phyloP scores from a whole-genome alignment of 129 eudicot genomes.

The Ambrosia artemisiifolia region DNA sequence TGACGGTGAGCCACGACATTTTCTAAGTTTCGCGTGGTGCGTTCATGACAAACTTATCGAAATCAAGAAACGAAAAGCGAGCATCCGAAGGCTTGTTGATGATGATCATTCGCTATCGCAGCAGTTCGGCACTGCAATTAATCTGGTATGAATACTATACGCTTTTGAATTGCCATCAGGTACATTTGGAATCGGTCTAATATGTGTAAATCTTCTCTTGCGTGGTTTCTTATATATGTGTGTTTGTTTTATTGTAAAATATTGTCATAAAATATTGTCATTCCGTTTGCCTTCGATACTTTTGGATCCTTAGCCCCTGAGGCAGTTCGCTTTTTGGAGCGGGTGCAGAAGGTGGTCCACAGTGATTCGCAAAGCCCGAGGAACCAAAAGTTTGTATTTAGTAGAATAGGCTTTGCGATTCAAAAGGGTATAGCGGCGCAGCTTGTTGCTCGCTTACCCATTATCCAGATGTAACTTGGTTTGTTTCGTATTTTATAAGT shows the following conservation, averaged over 20 bases:
- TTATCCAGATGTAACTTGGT: background rate
- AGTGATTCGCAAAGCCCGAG: too few relatives aligned
- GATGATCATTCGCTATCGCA: slow-evolving; percentile 16
- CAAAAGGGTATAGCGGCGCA: too few relatives aligned
- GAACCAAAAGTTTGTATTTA: too few relatives aligned
- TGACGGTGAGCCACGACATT: slow-evolving; percentile 51
- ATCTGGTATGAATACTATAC: slow-evolving; percentile 19
- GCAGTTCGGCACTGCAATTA: slow-evolving; percentile 18
- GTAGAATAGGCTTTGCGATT: too few relatives aligned
- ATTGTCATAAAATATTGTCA: background rate
- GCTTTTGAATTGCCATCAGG: background rate
- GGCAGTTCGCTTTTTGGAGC: too few relatives aligned
- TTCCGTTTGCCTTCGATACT: too few relatives aligned
- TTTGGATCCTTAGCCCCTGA: too few relatives aligned
- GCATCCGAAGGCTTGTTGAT: slow-evolving; percentile 13
- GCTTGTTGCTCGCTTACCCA: too few relatives aligned
- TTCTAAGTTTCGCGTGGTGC: slow-evolving; percentile 83
- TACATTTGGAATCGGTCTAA: background rate
- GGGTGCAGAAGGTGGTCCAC: too few relatives aligned
- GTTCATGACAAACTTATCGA: slow-evolving; percentile 58
- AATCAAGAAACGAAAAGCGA: slow-evolving; percentile 45
- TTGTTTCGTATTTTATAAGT: too few relatives aligned
- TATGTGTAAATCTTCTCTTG: too few relatives aligned
- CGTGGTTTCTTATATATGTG: too few relatives aligned
- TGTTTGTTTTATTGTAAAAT: background rate